Evolutionary conservation across 208 protist genomes (phyloP).

Genomic region (Baffinella frigidus): DNA sequence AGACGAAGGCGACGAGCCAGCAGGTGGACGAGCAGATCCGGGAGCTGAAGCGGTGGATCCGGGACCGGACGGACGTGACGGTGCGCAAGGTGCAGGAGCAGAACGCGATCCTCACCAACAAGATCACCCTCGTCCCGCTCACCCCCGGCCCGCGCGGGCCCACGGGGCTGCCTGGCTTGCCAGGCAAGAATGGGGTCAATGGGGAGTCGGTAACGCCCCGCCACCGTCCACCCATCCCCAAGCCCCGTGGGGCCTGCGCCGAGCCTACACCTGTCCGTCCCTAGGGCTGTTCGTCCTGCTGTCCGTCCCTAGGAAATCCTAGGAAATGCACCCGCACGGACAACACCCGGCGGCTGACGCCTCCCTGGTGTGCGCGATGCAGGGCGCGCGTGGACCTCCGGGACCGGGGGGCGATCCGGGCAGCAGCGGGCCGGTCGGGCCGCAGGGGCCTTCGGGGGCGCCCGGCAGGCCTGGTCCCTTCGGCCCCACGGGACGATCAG

Average conservation of each 20-base stretch:
- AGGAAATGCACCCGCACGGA: no score
- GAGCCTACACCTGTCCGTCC: no score
- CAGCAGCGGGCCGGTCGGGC: not conserved
- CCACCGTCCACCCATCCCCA: no score
- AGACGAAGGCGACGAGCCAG: not conserved
- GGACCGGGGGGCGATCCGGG: constrained; percentile 4
- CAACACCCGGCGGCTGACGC: no score
- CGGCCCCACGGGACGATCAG: not conserved
- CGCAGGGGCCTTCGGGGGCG: not conserved
- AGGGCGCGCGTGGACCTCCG: not conserved
- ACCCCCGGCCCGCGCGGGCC: not conserved
- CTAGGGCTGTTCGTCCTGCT: no score
- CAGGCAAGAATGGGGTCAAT: constrained; percentile 30
- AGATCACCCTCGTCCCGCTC: not conserved
- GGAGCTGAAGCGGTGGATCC: constrained; percentile 35
- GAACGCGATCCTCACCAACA: not conserved
- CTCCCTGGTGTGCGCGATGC: no score
- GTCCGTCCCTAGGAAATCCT: no score
- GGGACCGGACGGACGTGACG: constrained; percentile 2
- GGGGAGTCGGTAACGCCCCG: no score
- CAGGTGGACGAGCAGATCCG: constrained; percentile 10
- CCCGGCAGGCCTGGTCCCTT: not conserved
- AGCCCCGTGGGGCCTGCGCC: no score
- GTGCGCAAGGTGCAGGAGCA: constrained; percentile 23
- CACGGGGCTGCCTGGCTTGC: not conserved